Base-by-base conservation (phyloP, 768 basidiomycete species). In the Tubosaeta brunneosetosa region DNA sequence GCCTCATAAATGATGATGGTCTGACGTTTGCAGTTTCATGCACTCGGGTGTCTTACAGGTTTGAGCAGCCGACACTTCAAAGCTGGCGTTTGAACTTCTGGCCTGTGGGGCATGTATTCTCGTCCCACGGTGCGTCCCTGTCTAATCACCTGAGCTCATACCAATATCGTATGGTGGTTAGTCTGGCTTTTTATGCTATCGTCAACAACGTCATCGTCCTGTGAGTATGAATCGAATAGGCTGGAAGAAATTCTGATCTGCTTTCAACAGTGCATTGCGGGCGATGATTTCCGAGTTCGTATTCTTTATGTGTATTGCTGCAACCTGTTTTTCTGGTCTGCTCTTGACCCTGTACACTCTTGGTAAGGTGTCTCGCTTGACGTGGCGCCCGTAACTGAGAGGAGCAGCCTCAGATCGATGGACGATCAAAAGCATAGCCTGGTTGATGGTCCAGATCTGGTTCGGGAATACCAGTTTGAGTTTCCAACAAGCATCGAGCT, bases 381-480 rank as follows among this genome's bases (percentile, higher is more conserved):
- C 27, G 10, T 17, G 10, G 29, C 44, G 14, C n/a, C 70, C 72
- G 65, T 10, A 52, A 60, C 61, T 61, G 17, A 65, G 45, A 13
- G 40, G 34, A 44, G 26, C 76, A 71, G 70, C 60, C 44, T 63
- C 66, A 42, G 58, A 54, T 34, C 54, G 29, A 32, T 68, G 68
- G 68, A 49, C 49, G 47, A 37, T 67, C 22, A 80, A 75, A 56
- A 68, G 75, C 12, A 91, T 91, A 46, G 80, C 85, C 0, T 93
- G 90, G 90, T 69, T 92, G 10, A 85, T 92, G 84, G 78, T 88
- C 3, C 85, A 91, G 53, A 89, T 92, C 29, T 91, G 90, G 88
- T 90, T 91, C 55, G 88, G 89, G 0, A 88, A 86, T 59, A 85
- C 82, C 3, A 86, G 77, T 60, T 70, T 90, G 27, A 78, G 74